Base-by-base conservation (phyloP, 257 asterid genomes). In the Solanum acaule region DNA sequence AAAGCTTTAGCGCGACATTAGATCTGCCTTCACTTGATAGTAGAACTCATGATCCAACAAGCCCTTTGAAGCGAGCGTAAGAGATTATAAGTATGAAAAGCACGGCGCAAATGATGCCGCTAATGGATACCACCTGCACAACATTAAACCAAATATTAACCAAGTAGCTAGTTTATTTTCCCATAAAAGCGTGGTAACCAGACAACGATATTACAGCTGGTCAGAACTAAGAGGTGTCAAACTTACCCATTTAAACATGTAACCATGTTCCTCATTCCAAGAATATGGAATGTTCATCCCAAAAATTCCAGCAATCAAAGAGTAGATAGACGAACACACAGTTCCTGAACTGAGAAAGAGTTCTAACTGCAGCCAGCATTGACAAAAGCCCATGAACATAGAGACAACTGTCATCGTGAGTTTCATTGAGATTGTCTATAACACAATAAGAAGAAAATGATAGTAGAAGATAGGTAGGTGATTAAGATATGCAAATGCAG, bases 211-310 rank as follows among this genome's bases (percentile, higher is more conserved):
- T 3, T 52, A 70, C 4, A 29, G 77, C 3, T 8, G 59, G 25
- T 8, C 82, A 76, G 14, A 10, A 84, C 71, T 65, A 34, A 23
- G 77, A 75, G 38, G 40, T 86, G 34, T 13, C 18, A 63, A 31
- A 13, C 93, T 86, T 67, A 96, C 99, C 99, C 99, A 96, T 95
- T 96, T 96, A 86, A 96, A 96, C 96, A 94, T 89, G 93, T 91
- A 95, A 4, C 93, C 95, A 42, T 95, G 93, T 44, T 46, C 10
- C 0, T 83, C 49, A 63, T 92, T 96, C 99, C 99, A 96, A 67
- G 96, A 92, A 78, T 94, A 96, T 15, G 98, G 98, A 83, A 96
- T 94, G 95, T 95, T 96, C 99, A 95, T 92, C 33, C 99, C 99
- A 83, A 96, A 95, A 22, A 95, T 95, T 71, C 91, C 98, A 63